A percentile compares a stretch with the other conserved stretches of the same genome.
These are phyloP conservation scores for Solanum okadae DNA, from an alignment of 257 asterid species.

Conservation along the genomic window DNA sequence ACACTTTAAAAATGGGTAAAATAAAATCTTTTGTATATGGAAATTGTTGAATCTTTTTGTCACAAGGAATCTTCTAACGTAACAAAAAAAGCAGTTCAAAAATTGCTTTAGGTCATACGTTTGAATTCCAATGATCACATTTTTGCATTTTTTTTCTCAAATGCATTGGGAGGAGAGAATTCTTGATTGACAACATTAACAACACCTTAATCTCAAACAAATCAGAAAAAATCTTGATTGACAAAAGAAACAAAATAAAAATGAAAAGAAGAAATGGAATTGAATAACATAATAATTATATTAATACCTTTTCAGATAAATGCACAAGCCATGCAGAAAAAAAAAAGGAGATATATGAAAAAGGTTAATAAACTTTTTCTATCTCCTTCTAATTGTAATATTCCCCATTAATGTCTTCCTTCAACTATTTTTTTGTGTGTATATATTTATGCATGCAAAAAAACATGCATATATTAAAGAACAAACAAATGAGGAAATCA, in stretches of 20 bases:
- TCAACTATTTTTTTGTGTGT: neutral
- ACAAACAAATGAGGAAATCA: neutral
- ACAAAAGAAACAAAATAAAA: neutral
- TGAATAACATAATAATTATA: neutral
- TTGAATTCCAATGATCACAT: neutral
- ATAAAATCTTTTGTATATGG: neutral
- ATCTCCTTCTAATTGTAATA: conserved; percentile 20
- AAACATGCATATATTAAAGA: conserved; percentile 36
- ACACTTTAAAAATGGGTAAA: neutral
- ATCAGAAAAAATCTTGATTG: neutral
- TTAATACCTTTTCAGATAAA: conserved; percentile 25
- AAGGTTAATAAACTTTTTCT: conserved; percentile 23
- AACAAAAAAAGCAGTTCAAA: neutral
- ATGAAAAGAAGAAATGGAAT: neutral
- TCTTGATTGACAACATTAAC: neutral
- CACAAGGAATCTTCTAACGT: neutral
- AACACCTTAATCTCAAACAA: neutral
- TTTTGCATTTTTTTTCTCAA: neutral
- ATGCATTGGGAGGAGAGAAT: neutral
- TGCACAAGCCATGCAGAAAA: neutral
- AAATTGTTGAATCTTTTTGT: neutral
- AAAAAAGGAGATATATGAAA: conserved; percentile 17
- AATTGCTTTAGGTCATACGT: neutral
- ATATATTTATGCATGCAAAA: conserved; percentile 7
- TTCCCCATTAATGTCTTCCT: conserved; percentile 15